Evolutionary conservation across 1,139 yeast species (phyloP), one percentile per base, ranked within the genome.

Genomic region (Yamadazyma pseudoaaseri): DNA sequence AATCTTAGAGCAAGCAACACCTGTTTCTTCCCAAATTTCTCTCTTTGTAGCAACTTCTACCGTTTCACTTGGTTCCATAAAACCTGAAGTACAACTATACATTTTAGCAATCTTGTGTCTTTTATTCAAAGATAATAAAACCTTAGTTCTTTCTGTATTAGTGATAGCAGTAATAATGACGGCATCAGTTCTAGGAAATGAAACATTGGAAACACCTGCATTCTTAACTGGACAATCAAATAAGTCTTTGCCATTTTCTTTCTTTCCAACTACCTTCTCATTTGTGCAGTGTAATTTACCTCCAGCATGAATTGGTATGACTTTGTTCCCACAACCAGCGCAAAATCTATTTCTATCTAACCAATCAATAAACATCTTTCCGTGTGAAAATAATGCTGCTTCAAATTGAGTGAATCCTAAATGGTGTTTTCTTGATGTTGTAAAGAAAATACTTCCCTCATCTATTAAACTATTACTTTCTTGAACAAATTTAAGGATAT

Each of bases 21-120:
- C 98, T 2, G 97, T 81, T 58, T 90, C 98, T 57, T 90, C 98
- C 89, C 95, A 89, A 24, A 86, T 83, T 56, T 90, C 98, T 42
- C 98, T 67, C 32, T 81, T 70, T 21, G 94, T 86, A 10, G 96
- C 94, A 29, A 80, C 82, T 58, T 90, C 97, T 17, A 90, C 79
- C 1, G 95, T 79, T 60, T 90, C 98, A 16, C 90, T 85, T 0
- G 97, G 96, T 58, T 90, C 98, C 76, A 90, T 79, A 56, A 90
- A 90, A 4, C 98, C 98, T 2, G 97, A 96, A 34, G 95, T 76
- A 51, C 95, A 84, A 10, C 94, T 74, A 60, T 82, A 90, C 77
- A 85, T 75, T 31, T 65, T 64, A 39, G 74, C 61, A 22, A 60
- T 64, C 3, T 61, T 61, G 31, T 60, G 60, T 38, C 94, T 65